Base-by-base conservation (phyloP, 768 basidiomycete species). In the Leucocoprinus sp. region DNA sequence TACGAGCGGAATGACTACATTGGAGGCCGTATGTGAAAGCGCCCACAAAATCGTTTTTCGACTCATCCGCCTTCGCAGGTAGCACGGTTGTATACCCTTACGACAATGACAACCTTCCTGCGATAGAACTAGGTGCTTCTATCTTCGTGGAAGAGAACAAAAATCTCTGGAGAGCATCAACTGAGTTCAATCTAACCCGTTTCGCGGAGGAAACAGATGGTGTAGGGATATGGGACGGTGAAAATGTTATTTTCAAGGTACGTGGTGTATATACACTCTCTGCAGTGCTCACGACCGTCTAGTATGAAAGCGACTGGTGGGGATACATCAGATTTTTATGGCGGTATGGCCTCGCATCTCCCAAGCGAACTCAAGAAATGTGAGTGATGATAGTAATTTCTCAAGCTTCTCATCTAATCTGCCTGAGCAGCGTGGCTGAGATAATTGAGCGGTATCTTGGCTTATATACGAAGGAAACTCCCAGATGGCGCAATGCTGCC, bases 41-140 rank as follows among this genome's bases (percentile, higher is more conserved):
- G 14, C 11, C 31, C 31, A 4, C 14, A 12, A 31, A 4, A n/a
- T 14, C 31, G 4, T 5, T 34, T 27, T 38, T 23, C 21, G 35
- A 29, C 11, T 27, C 31, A 19, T 18, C 28, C 27, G 4, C 14
- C 39, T 37, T 39, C 39, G 5, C 55, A 93, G 90, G 91, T 35
- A 87, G 82, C 60, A 91, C 80, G 8, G 69, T 71, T 6, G 82
- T 93, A 3, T 71, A 84, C 52, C 91, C 91, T 4, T 80, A 91
- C 59, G 74, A 81, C 51, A 63, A 75, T 36, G 59, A 64, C 3
- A 71, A 64, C 36, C 68, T 84, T 14, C 70, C 72, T 19, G 76
- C 81, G 18, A 63, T 89, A 19, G 93, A 96, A 57, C 69, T 93
- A 1, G 93, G 93, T 0, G 93, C 83, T 0, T 84, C 82, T n/a